These are phyloP conservation scores for Rhizopogon roseolus DNA, from an alignment of 768 basidiomycete genomes.

Conservation along the genomic window DNA sequence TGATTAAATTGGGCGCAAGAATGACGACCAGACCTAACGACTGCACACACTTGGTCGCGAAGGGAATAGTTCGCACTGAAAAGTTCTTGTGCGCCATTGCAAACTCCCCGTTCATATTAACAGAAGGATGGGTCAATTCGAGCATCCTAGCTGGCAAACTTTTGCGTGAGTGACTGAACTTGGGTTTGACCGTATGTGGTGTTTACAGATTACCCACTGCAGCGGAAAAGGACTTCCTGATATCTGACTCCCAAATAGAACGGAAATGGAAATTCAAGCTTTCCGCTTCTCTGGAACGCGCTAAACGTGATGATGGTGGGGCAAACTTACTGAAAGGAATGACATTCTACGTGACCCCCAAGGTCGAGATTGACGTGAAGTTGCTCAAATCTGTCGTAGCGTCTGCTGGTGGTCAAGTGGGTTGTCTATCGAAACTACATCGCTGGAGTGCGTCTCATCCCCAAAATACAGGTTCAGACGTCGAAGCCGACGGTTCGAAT, in stretches of 20 bases:
- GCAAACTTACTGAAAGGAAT: slow-evolving; percentile 53
- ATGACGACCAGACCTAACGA: slow-evolving; percentile 55
- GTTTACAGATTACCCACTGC: neutral
- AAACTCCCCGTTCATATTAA: slow-evolving; percentile 55
- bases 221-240: slow-evolving; percentile 62
- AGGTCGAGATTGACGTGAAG: slow-evolving; percentile 52
- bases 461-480: slow-evolving; percentile 30
- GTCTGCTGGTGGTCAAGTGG: slow-evolving; percentile 69
- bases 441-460: neutral
- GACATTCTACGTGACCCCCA: slow-evolving; percentile 73
- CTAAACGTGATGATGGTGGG: slow-evolving; percentile 41
- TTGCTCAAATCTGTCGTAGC: slow-evolving; percentile 65
- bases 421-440: slow-evolving; percentile 8
- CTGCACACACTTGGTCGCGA: slow-evolving; percentile 77
- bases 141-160: slow-evolving; percentile 53
- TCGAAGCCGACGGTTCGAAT: slow-evolving; percentile 52
- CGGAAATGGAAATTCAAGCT: slow-evolving; percentile 64
- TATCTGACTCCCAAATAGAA: slow-evolving; percentile 63
- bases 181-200: neutral
- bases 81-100: slow-evolving; percentile 83
- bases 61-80: slow-evolving; percentile 72
- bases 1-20: slow-evolving; percentile 64
- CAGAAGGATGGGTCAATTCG: slow-evolving; percentile 61
- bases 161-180: slow-evolving; percentile 47
- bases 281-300: slow-evolving; percentile 51